These are phyloP conservation scores for Dictyostelium citrinum DNA, from an alignment of 78 protist species.

Conservation along the genomic window DNA sequence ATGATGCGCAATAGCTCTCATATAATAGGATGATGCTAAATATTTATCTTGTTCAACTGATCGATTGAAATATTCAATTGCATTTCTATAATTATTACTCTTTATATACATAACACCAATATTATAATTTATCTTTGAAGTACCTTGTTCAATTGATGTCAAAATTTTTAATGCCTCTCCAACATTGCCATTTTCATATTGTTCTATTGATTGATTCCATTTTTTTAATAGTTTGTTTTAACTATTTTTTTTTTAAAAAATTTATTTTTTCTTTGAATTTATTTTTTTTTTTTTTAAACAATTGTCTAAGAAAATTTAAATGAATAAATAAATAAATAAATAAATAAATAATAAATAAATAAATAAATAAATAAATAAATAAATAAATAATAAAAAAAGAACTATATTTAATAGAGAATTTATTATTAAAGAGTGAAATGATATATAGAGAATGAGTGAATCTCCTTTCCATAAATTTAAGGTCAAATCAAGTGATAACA, in stretches of 20 bases:
- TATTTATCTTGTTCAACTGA: slow-evolving; percentile 59
- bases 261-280: background rate
- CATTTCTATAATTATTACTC: background rate
- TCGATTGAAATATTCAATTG: slow-evolving; percentile 32
- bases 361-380: background rate
- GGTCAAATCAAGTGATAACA: background rate
- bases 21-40: slow-evolving; percentile 50
- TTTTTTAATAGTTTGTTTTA: slow-evolving; percentile 36
- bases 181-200: background rate
- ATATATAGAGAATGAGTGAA: no score
- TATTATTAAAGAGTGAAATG: no score
- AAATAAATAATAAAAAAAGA: background rate
- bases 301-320: background rate
- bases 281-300: no score
- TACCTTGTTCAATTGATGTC: slow-evolving; percentile 10
- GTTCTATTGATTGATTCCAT: slow-evolving; percentile 50
- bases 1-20: slow-evolving; percentile 18
- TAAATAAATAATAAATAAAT: background rate
- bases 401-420: no score
- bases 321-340: background rate
- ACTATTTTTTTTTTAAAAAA: background rate
- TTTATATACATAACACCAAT: slow-evolving; percentile 49
- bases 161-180: background rate
- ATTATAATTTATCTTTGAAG: slow-evolving; percentile 50
- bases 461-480: background rate